Conservation (phyloP, 75 land plant genomes). For the Cupressus sempervirens region DNA sequence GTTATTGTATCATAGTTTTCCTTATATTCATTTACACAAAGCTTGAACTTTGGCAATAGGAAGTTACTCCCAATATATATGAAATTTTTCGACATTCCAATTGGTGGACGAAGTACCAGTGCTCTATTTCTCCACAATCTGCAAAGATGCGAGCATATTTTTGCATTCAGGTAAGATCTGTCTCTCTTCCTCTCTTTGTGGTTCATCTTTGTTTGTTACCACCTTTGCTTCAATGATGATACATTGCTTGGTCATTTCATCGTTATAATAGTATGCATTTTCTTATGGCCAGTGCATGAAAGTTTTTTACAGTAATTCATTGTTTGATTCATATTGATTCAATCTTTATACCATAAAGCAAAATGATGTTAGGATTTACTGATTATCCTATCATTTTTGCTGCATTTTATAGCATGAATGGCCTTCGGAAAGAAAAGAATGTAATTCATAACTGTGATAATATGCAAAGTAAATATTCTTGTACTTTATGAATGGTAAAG, state of each 20-base stretch:
- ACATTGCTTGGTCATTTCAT: background rate
- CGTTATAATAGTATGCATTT: background rate
- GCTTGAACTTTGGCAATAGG: conserved; percentile 39
- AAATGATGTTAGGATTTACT: background rate
- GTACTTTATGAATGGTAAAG: background rate
- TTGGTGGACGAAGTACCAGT: conserved; percentile 81
- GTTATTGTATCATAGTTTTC: background rate
- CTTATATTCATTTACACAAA: background rate
- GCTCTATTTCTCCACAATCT: conserved; percentile 53
- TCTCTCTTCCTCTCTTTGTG: background rate
- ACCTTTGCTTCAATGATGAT: background rate
- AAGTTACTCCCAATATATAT: conserved; percentile 79
- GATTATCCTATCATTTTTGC: background rate
- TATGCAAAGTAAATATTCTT: background rate
- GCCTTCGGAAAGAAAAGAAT: background rate
- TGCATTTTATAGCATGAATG: background rate
- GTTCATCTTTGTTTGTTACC: background rate
- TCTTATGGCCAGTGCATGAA: background rate
- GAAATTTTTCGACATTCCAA: conserved; percentile 49
- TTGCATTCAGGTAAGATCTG: conserved; percentile 70
- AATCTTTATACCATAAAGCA: background rate
- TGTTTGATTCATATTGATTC: background rate
- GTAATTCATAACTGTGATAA: background rate
- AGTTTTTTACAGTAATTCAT: background rate
- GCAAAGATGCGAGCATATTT: conserved; percentile 61